Evolutionary conservation across 1,284 basidiomycete genomes (phyloP), one percentile per base, ranked within the genome.

Genomic region (Paramarasmius palmivorus): DNA sequence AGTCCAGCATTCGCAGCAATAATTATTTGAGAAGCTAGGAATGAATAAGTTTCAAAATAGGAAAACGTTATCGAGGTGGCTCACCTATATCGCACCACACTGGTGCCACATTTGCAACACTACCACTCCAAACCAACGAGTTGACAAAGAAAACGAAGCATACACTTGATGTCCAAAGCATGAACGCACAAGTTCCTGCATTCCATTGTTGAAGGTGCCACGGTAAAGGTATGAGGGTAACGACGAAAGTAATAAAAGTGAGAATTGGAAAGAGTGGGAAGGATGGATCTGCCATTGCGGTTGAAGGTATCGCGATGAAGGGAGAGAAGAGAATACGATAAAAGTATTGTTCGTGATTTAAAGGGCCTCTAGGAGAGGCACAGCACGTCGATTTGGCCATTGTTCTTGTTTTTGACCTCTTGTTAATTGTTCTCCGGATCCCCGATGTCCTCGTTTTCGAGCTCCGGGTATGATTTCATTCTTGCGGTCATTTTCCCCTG

Each of bases 51-150:
- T 39, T 52, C 38, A 52, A 49, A 25, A 14, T n/a, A n/a, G 17
- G 38, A 8, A 34, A 35, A 50, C 12, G 42, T n/a, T 19, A 39
- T 15, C 35, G 22, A 29, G 41, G 47, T 9, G 5, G 68, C 83
- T 63, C 61, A 88, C 86, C 78, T 57, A 92, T 87, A 62, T 93
- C 90, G 62, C 90, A 92, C 84, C 84, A 92, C 1, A 84, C 71
- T 0, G 85, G 85, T 0, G 82, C 78, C 39, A 63, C 69, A 59
- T 87, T 78, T 9, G 76, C 68, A 2, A 75, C 73, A 61, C 83
- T 84, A 29, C 79, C 72, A 49, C 74, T 73, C 90, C 90, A 93
- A 14, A 90, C 63, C 32, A 88, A 65, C 15, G 80, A 76, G 67
- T 92, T 88, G 59, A 91, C 70, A 59, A 78, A 81, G 32, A 73